Base-by-base conservation (phyloP, 2,329 filamentous ascomycete genomes). In the Coniochaeta sp. region DNA sequence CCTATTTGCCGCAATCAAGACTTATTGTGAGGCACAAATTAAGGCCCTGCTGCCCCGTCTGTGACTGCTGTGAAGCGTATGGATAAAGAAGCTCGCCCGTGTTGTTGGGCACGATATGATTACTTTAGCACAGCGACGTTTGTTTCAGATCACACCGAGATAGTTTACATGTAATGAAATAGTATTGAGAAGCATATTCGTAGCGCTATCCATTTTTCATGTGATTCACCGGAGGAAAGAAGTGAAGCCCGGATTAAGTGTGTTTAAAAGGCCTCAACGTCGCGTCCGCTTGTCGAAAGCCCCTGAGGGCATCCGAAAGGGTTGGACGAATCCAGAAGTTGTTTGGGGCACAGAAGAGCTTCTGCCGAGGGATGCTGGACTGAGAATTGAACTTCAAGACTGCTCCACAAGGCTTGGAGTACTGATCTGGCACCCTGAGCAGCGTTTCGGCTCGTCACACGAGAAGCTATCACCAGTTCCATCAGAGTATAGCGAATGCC, bases 21-120 rank as follows among this genome's bases (percentile, higher is more conserved):
- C 60, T 66, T 58, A 64, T 66, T 67, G 60, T 54, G 31, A 47
- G 60, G 40, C 60, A 57, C 62, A 64, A 60, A 65, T 67, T 64
- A 64, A 44, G 28, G 47, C 26, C 47, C 26, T 40, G 38, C 17
- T 40, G 38, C 38, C 22, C 26, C 17, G 24, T 26, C 14, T n/a
- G 24, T n/a, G 24, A n/a, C 47, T 3, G 47, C 47, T 26, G 47
- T 26, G 47, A 52, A 52, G 47, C 56, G 56, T 31, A 28, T 40
- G 56, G 56, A 33, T 40, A 43, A 58, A 58, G 19, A 16, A 14
- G 5, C 12, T 19, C 38, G 38, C 36, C 38, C 22, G 56, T n/a
- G 11, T 44, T 58, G 24, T 12, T 43, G 38, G 54, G 54, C 28
- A 7, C 33, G n/a, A n/a, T 9, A 57, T 11, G 34, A 52, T 24